Conservation (phyloP, 73 alveolate species). For the Tetrahymena thermophila region DNA sequence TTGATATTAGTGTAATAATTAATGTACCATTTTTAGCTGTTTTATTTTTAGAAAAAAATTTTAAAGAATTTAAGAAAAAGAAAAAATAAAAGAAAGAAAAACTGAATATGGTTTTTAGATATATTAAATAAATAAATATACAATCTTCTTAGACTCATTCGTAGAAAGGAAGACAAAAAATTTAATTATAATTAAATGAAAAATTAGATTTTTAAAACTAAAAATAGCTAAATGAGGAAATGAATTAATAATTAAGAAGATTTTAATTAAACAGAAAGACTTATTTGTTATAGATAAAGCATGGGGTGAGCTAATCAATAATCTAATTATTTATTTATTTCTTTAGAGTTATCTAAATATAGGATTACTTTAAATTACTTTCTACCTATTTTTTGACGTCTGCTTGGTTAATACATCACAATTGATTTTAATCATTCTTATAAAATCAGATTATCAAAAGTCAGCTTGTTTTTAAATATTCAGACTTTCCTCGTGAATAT, state of each 20-base stretch:
- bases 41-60: neutral
- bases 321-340: too few species aligned
- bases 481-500: neutral
- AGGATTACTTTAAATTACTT: neutral
- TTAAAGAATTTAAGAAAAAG: neutral
- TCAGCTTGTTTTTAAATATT: neutral
- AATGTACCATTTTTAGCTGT: neutral
- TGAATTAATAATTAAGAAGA: too few species aligned
- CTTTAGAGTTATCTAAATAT: neutral
- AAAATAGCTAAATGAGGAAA: neutral
- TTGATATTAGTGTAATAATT: too few species aligned
- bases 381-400: neutral
- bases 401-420: neutral
- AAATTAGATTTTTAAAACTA: neutral
- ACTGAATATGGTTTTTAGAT: neutral
- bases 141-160: neutral
- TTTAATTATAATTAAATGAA: too few species aligned
- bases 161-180: neutral
- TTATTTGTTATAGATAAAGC: neutral
- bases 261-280: neutral
- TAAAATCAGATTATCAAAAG: neutral
- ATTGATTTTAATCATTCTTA: neutral
- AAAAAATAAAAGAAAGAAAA: too few species aligned
- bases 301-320: neutral
- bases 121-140: too few species aligned